Percentiles rank a stretch among this genome's conserved stretches.
Conservation (phyloP, 495 filamentous ascomycete genomes). For the Lineolata rhizophorae region DNA sequence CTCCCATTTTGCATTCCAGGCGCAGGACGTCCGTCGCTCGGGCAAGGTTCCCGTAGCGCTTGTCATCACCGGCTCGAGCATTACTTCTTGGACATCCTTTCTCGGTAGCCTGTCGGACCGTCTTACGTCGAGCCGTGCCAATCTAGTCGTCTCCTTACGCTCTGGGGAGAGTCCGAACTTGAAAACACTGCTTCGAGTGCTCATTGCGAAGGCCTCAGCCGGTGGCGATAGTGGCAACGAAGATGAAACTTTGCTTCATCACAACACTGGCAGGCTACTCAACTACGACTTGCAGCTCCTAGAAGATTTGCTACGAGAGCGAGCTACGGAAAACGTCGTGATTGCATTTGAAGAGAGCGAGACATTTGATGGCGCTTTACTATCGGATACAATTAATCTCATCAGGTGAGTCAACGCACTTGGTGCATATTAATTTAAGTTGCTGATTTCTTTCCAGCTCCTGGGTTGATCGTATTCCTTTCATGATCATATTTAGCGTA, state of each 20-base stretch:
- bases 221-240: slow-evolving; percentile 26
- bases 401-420: slow-evolving; percentile 36
- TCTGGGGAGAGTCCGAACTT: slow-evolving; percentile 64
- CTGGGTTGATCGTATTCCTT: slow-evolving; percentile 77
- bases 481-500: slow-evolving; percentile 69
- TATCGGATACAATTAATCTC: slow-evolving; percentile 57
- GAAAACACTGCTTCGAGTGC: slow-evolving; percentile 60
- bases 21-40: slow-evolving; percentile 16
- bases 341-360: slow-evolving; percentile 80
- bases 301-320: slow-evolving; percentile 34
- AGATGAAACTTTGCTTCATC: slow-evolving; percentile 25
- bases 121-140: slow-evolving; percentile 5
- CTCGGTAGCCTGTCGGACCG: slow-evolving; percentile 34
- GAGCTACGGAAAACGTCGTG: slow-evolving; percentile 37
- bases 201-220: slow-evolving; percentile 52
- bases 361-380: slow-evolving; percentile 60
- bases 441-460: slow-evolving; percentile 26
- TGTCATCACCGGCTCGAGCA: slow-evolving; percentile 69
- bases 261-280: slow-evolving; percentile 40
- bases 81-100: slow-evolving; percentile 51
- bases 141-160: slow-evolving; percentile 40
- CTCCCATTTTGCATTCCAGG: slow-evolving; percentile 32
- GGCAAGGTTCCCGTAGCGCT: slow-evolving; percentile 54
- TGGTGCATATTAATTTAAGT: not conserved
- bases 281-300: slow-evolving; percentile 83